Base-by-base conservation (phyloP, 352 stramenopile species). In the Peronospora farinosa region DNA sequence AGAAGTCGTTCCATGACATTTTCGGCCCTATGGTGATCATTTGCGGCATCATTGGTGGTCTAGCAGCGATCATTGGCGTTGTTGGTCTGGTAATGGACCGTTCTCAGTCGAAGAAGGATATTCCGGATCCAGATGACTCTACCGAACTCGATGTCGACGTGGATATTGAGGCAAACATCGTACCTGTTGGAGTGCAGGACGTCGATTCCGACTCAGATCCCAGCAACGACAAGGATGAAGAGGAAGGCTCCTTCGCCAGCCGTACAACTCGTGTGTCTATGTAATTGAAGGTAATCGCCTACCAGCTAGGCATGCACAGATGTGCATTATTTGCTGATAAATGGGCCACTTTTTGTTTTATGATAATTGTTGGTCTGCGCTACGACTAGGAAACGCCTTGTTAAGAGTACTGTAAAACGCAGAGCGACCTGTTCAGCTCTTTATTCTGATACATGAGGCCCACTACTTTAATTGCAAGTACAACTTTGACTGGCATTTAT, bases 61-160 rank as follows among this genome's bases (percentile, higher is more conserved):
- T 89, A n/a, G 78, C 74, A 6, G 71, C 75, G 3, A 74, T 88
- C 16, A 55, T 90, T 31, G 78, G 76, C 28, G 70, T 90, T 16
- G 72, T 66, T 40, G 78, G 66, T 7, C 44, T 90, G 21, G 70
- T 76, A 9, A 65, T 83, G 16, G 57, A 51, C 28, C 63, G 69
- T 42, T 37, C 58, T 3, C 58, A 65, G n/a, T 47, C 68, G 25
- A 51, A 49, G 2, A 43, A 45, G 6, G 45, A 60, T 5, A 57
- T 72, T 15, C 6, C 62, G 17, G 54, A 74, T 36, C 84, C 72
- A 49, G 65, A 82, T 10, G 40, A 60, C 7, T 63, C 67, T 15
- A 65, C 64, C n/a, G 60, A 68, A 27, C 8, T 51, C 27, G 78
- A 87, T 17, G 47, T 74, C n/a, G 78, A 87, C 17, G 47, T 74